Conservation (phyloP, 805 yeast genomes). For the Zygotorulaspora danielsina region DNA sequence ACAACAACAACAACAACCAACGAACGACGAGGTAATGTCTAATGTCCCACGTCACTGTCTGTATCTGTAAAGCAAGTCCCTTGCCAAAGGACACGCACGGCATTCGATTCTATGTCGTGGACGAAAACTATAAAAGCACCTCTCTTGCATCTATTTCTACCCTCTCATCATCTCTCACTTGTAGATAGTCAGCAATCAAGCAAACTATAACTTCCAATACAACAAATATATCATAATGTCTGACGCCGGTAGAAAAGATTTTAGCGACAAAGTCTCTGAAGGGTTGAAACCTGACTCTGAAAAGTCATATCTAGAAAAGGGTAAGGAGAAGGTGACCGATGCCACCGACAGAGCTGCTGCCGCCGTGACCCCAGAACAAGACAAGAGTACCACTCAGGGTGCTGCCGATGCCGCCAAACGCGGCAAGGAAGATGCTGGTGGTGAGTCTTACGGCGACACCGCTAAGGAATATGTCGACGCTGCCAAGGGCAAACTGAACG, state of each 20-base stretch:
- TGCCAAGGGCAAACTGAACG: conserved; percentile 49
- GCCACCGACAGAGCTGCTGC: conserved; percentile 61
- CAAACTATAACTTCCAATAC: too few species aligned
- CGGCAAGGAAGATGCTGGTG: conserved; percentile 50
- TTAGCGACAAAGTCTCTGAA: conserved; percentile 66
- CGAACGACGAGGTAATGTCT: too few species aligned
- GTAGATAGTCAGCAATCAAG: too few species aligned
- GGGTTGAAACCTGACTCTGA: conserved; percentile 63
- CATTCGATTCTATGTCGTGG: too few species aligned
- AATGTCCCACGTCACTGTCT: too few species aligned
- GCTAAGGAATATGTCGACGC: conserved; percentile 55
- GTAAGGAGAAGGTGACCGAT: conserved; percentile 66
- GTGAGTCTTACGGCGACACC: conserved; percentile 47
- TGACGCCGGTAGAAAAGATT: conserved; percentile 68
- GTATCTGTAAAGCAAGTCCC: too few species aligned
- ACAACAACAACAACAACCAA: too few species aligned
- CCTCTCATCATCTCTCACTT: too few species aligned
- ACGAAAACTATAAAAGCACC: too few species aligned
- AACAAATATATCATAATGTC: conserved; percentile 35
- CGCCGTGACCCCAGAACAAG: conserved; percentile 55
- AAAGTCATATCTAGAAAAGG: conserved; percentile 60
- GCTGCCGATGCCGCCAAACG: conserved; percentile 55
- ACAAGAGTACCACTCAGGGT: conserved; percentile 68
- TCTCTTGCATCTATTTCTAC: too few species aligned
- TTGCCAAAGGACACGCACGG: too few species aligned